Evolutionary conservation across 208 protist species (phyloP).

Genomic region (Tritrichomonas foetus): DNA sequence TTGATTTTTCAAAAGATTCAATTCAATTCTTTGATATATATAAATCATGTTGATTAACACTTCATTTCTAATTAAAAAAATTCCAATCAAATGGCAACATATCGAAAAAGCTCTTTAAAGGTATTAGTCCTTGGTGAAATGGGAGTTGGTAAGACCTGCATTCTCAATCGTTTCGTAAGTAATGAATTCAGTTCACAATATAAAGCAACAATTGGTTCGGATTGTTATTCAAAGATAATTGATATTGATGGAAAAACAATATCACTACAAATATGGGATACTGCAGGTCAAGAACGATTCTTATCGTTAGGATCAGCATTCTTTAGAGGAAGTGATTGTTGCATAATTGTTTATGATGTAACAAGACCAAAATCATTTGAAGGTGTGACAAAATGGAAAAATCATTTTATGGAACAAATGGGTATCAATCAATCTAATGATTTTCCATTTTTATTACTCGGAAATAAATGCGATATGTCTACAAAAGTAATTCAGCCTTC

Average conservation of each 20-base stretch:
- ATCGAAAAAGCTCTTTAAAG: background rate
- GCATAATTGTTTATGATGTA: slow-evolving; percentile 59
- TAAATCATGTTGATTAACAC: too few relatives aligned
- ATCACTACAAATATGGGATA: slow-evolving; percentile 42
- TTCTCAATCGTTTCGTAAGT: slow-evolving; percentile 50
- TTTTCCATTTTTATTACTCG: slow-evolving; percentile 59
- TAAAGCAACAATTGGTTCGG: slow-evolving; percentile 63
- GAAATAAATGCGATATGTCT: slow-evolving; percentile 56
- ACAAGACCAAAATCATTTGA: slow-evolving; percentile 55
- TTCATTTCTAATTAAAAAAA: too few relatives aligned
- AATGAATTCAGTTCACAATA: slow-evolving; percentile 50
- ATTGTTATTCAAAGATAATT: slow-evolving; percentile 62
- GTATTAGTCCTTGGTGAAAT: slow-evolving; percentile 50
- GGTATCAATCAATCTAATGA: slow-evolving; percentile 34
- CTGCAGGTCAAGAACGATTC: slow-evolving; percentile 62
- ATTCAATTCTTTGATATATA: too few relatives aligned
- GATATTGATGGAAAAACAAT: slow-evolving; percentile 50
- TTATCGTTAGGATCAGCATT: slow-evolving; percentile 55
- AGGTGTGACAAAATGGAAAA: slow-evolving; percentile 51
- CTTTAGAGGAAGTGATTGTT: slow-evolving; percentile 59
- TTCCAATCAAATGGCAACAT: background rate
- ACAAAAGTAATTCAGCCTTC: slow-evolving; percentile 1
- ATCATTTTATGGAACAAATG: slow-evolving; percentile 52
- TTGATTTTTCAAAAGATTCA: too few relatives aligned
- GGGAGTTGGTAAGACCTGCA: slow-evolving; percentile 53